Evolutionary conservation across 495 filamentous ascomycete species (phyloP), one percentile per base, ranked within the genome.

Genomic region (Eremomyces bilateralis): DNA sequence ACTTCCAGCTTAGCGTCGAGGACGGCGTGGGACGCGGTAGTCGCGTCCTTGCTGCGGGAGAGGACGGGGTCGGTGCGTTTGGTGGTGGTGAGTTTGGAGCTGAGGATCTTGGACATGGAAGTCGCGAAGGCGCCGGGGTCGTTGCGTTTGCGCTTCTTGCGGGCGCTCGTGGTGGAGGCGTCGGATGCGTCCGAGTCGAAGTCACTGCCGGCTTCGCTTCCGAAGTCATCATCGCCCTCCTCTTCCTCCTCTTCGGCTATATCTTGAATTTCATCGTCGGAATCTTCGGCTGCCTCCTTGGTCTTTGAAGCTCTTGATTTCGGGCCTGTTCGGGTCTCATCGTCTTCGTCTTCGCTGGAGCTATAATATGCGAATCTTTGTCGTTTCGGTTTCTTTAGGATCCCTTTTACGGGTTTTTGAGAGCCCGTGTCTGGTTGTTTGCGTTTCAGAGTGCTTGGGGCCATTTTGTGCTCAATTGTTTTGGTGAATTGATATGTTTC

Each of bases 121-220:
- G 71, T 83, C 4, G 83, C 78, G 58, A 97, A 94, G 31, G 77
- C 81, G 36, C 63, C 58, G 10, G 88, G 82, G 55, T 97, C 84
- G 52, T 93, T 85, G 41, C 82, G 79, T 52, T 92, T 88, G 15
- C 20, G 10, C 18, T 13, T n/a, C 2, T 24, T 35, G 2, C 17
- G 16, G 12, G 18, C 10, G n/a, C 33, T 17, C 25, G 12, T 35
- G 13, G 48, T 44, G 18, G 48, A 49, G 2, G 20, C 35, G 4
- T 42, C 29, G n/a, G 42, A 34, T 20, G 34, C 30, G 10, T 35
- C 29, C 34, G 21, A 28, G 31, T 28, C 24, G 15, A 32, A 16
- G 12, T 37, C 36, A 21, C 15, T 28, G 3, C 41, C 35, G 15
- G 31, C 24, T 15, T 50, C 41, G 17, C 28, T 28, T 6, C 40